Evolutionary conservation across 139 green algal species (phyloP), one percentile per base, ranked within the genome.

Genomic region (Pseudopediastrum boryanum): DNA sequence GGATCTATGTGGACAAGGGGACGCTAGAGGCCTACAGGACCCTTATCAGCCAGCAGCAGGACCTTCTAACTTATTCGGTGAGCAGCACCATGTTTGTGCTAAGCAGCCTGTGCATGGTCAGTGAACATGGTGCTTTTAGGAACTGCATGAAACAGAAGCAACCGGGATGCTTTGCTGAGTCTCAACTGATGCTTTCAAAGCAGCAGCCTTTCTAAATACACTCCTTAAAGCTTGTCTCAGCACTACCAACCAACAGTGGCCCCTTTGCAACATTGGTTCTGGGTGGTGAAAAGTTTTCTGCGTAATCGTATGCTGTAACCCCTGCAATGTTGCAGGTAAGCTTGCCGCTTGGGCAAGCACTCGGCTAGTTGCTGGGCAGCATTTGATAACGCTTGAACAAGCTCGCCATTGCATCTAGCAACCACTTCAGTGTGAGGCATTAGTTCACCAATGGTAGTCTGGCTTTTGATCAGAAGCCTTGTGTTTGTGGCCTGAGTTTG

Each of bases 1-100:
- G 71, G 39, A 25, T 79, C 23, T n/a, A 70, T 7, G 36, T 44
- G 2, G 38, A 8, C 29, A 51, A 43, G 13, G 71, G 59, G 27
- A 59, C 27, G 23, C 33, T 10, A 13, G 54, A 27, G 16, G 31
- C 62, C 7, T 62, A 71, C 39, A 70, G 71, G 71, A 79, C 71
- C 41, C 56, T 79, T n/a, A 29, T 54, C 56, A 39, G 19, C 56
- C 31, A 10, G n/a, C 33, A 10, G 33, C 33, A 31, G 12, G 27
- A 12, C 13, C 29, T 31, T 19, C 12, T 42, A 9, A 43, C n/a
- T 42, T 19, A 19, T 16, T 19, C 19, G 48, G 16, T 19, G 13
- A n/a, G 48, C 48, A 36, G 12, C 3, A 10, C 23, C 33, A 23
- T 21, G 63, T 36, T 21, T 71, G 27, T 43, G 63, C 63, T 31